These are phyloP conservation scores for Clarkia xantiana DNA, from an alignment of 345 rosid genomes.

Conservation along the genomic window DNA sequence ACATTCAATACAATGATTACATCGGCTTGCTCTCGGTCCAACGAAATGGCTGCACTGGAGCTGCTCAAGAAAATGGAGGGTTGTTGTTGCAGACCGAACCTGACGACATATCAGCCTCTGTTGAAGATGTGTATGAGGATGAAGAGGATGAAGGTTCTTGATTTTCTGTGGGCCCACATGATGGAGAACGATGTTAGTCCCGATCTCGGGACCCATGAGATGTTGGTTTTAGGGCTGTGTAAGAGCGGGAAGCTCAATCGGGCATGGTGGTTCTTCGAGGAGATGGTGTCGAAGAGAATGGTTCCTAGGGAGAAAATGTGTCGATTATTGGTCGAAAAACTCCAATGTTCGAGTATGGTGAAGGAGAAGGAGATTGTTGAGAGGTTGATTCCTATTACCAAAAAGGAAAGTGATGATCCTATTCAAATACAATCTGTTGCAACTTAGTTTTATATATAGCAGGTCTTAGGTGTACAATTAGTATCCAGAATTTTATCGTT, in stretches of 20 bases:
- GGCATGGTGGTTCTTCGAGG: slow-evolving; percentile 62
- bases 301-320: slow-evolving; percentile 34
- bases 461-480: too few species aligned
- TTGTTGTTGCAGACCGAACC: slow-evolving; percentile 42
- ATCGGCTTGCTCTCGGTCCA: slow-evolving; percentile 34
- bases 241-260: slow-evolving; percentile 40
- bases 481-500: too few species aligned
- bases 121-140: slow-evolving; percentile 61
- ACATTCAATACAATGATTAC: slow-evolving; percentile 53
- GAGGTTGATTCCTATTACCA: slow-evolving; percentile 22
- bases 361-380: slow-evolving; percentile 36
- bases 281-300: slow-evolving; percentile 49
- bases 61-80: slow-evolving; percentile 58
- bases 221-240: slow-evolving; percentile 43
- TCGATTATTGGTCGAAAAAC: slow-evolving; percentile 36
- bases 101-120: slow-evolving; percentile 45
- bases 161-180: slow-evolving; percentile 50
- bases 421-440: too few species aligned
- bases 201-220: slow-evolving; percentile 41
- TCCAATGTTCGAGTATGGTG: slow-evolving; percentile 31
- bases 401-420: background rate
- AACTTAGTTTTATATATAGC: too few species aligned
- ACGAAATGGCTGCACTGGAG: slow-evolving; percentile 43
- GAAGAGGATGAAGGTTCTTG: slow-evolving; percentile 59
- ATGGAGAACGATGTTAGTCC: slow-evolving; percentile 46